A percentile compares a stretch with the other conserved stretches of the same genome.
phyloP scores from a whole-genome alignment of 768 basidiomycete species.

The Porphyrellus cyaneotinctus region DNA sequence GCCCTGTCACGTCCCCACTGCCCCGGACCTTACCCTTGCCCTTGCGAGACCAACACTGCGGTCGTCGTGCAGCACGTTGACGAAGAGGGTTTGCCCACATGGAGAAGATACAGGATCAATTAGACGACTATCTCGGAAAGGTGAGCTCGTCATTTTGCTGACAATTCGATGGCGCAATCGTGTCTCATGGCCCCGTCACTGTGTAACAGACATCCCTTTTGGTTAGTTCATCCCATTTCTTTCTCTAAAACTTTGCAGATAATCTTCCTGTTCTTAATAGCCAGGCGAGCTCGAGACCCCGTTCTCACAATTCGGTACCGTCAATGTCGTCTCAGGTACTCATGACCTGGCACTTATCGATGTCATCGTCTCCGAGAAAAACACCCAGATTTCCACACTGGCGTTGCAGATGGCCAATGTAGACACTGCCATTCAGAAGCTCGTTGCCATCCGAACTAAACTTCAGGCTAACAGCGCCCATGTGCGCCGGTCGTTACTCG shows the following conservation, averaged over 20 bases:
- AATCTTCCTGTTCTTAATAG: neutral
- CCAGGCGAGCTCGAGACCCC: slow-evolving; percentile 18
- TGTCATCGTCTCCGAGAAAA: slow-evolving; percentile 17
- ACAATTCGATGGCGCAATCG: slow-evolving; percentile 30
- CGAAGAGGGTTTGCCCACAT: slow-evolving; percentile 1
- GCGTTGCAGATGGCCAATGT: slow-evolving; percentile 17
- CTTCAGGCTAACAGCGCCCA: slow-evolving; percentile 18
- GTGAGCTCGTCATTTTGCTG: slow-evolving; percentile 11
- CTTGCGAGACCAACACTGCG: slow-evolving; percentile 2
- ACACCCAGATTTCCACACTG: slow-evolving; percentile 20
- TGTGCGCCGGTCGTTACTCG: slow-evolving; percentile 20
- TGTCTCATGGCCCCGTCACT: slow-evolving; percentile 27
- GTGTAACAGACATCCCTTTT: slow-evolving; percentile 16
- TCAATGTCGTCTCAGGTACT: slow-evolving; percentile 10
- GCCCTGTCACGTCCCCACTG: neutral
- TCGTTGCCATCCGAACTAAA: slow-evolving; percentile 11
- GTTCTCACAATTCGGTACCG: slow-evolving; percentile 7
- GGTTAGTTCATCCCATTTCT: slow-evolving; percentile 8
- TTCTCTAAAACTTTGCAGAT: neutral
- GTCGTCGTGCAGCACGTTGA: neutral
- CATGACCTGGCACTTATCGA: slow-evolving; percentile 18
- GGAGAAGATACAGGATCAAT: slow-evolving; percentile 12
- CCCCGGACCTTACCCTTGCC: neutral
- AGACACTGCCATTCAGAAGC: slow-evolving; percentile 16
- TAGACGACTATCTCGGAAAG: slow-evolving; percentile 22